phyloP scores from a whole-genome alignment of 176 grass and related monocot species.

The Ampelocalamus luodianensis region DNA sequence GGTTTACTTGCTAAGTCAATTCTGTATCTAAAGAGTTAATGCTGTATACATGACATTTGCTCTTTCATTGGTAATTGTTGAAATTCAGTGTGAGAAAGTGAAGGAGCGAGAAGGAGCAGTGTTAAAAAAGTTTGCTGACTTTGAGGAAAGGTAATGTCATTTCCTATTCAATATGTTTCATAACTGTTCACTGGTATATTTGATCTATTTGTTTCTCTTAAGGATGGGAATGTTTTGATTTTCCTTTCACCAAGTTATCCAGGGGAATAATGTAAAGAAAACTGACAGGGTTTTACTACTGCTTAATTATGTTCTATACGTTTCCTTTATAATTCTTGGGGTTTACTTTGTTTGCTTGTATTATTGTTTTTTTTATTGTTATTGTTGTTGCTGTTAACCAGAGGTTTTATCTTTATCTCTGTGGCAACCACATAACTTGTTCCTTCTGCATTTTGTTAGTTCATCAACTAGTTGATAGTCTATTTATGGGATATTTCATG shows the following conservation, averaged over 20 bases:
- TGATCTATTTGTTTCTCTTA: slow-evolving; percentile 9
- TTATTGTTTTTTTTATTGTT: not conserved
- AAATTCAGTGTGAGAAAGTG: slow-evolving; percentile 77
- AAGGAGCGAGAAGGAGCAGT: slow-evolving; percentile 84
- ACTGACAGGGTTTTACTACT: not conserved
- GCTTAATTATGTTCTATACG: not conserved
- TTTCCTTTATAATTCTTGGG: not conserved
- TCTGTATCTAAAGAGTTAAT: slow-evolving; percentile 30
- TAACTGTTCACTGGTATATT: slow-evolving; percentile 17
- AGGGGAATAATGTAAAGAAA: not conserved
- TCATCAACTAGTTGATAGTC: slow-evolving; percentile 24
- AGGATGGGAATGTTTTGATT: not conserved
- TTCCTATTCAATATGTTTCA: slow-evolving; percentile 29
- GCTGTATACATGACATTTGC: slow-evolving; percentile 12
- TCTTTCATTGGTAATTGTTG: slow-evolving; percentile 33
- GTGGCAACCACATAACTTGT: not conserved
- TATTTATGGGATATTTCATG: not conserved
- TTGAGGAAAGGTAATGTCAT: slow-evolving; percentile 71
- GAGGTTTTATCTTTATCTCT: not conserved
- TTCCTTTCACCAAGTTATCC: not conserved
- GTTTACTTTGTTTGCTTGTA: not conserved
- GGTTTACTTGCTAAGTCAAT: slow-evolving; percentile 45
- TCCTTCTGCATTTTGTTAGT: slow-evolving; percentile 6
- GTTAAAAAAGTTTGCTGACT: slow-evolving; percentile 55
- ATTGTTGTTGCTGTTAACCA: not conserved